Percentiles rank a stretch among this genome's conserved stretches.
Conservation (phyloP, 371 early-diverging fungal genomes). For the Batrachochytrium dendrobatidis region DNA sequence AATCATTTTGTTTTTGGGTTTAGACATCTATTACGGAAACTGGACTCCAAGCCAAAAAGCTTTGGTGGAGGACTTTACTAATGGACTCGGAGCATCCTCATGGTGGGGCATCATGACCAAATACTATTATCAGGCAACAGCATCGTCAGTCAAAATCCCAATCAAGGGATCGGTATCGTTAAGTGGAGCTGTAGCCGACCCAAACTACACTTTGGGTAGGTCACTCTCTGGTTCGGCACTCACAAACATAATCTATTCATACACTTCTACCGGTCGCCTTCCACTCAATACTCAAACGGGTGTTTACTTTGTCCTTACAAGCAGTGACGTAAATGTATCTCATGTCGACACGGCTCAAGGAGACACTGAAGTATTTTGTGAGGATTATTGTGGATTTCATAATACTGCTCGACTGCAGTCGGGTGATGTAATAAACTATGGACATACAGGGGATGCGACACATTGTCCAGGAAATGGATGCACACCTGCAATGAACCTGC, state of each 20-base stretch:
- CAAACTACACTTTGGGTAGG: slow-evolving; percentile 34
- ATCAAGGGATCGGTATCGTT: slow-evolving; percentile 42
- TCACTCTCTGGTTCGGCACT: slow-evolving; percentile 27
- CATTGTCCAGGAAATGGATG: too few species aligned
- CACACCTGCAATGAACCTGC: not conserved
- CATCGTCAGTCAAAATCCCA: slow-evolving; percentile 2
- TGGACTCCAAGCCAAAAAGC: slow-evolving; percentile 33
- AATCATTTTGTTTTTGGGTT: too few species aligned
- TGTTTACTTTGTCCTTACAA: slow-evolving; percentile 42
- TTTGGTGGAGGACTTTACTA: slow-evolving; percentile 40
- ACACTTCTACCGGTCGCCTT: slow-evolving; percentile 40
- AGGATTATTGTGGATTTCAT: slow-evolving; percentile 40
- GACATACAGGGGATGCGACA: too few species aligned
- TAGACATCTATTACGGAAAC: slow-evolving; percentile 48
- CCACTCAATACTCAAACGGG: slow-evolving; percentile 44
- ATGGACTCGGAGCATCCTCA: slow-evolving; percentile 34
- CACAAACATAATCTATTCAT: slow-evolving; percentile 36
- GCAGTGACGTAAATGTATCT: slow-evolving; percentile 32
- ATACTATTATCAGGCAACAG: not conserved
- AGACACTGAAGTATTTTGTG: slow-evolving; percentile 37
- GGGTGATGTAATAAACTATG: too few species aligned
- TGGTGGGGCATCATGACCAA: slow-evolving; percentile 43
- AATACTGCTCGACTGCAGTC: too few species aligned
- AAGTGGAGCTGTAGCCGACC: slow-evolving; percentile 40
- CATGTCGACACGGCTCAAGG: too few species aligned